Evolutionary conservation across 2,329 filamentous ascomycete species (phyloP).

Genomic region (Colletotrichum tropicale): DNA sequence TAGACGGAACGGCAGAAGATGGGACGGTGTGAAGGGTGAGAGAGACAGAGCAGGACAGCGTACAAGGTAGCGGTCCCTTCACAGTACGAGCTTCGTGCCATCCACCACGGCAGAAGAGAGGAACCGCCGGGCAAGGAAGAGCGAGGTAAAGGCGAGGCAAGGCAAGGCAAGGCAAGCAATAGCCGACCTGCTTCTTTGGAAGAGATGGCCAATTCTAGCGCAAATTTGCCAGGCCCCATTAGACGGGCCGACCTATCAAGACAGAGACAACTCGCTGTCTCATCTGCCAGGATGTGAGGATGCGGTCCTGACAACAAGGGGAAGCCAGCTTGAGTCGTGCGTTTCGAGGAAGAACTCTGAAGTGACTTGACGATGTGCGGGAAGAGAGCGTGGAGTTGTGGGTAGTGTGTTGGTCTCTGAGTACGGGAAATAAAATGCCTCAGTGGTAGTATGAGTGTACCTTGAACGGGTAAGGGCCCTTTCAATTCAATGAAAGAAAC

Average conservation of each 20-base stretch:
- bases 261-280: slow-evolving; percentile 21
- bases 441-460: slow-evolving; percentile 14
- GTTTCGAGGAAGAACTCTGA: slow-evolving; percentile 20
- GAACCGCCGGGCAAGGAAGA: neutral
- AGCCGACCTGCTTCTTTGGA: slow-evolving; percentile 8
- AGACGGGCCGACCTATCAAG: slow-evolving; percentile 22
- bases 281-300: slow-evolving; percentile 21
- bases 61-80: neutral
- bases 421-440: slow-evolving; percentile 16
- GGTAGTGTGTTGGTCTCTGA: slow-evolving; percentile 7
- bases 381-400: neutral
- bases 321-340: slow-evolving; percentile 21
- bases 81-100: neutral
- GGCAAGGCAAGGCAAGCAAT: neutral
- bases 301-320: slow-evolving; percentile 19
- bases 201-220: slow-evolving; percentile 17
- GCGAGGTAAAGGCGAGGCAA: neutral
- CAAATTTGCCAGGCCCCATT: slow-evolving; percentile 19
- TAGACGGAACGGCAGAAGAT: neutral
- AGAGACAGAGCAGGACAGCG: neutral
- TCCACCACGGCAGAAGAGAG: neutral
- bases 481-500: neutral
- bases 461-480: neutral
- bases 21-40: neutral
- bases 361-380: slow-evolving; percentile 16